Evolutionary conservation across 2,329 filamentous ascomycete genomes (phyloP), one percentile per base, ranked within the genome.

Genomic region (Xylariaceae sp.): DNA sequence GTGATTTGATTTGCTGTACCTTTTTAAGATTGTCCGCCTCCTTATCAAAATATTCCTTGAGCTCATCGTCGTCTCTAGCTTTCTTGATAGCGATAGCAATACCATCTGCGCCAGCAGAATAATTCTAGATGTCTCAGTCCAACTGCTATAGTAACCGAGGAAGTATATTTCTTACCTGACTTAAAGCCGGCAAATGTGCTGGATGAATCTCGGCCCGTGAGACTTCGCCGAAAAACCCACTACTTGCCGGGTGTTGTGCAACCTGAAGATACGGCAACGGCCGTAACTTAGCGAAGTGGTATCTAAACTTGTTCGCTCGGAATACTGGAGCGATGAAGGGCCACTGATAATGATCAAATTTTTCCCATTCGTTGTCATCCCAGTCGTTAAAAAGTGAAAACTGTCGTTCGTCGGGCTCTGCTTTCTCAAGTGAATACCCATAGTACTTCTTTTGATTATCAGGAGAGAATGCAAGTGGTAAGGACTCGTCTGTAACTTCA

Each of bases 71-170:
- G 26, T 42, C 36, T 20, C 21, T 41, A 16, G 46, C 46, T 13
- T 10, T 49, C 27, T 49, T 49, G 13, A 49, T 35, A 27, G 46
- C 46, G 10, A 49, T 29, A 35, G 36, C 4, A 20, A 49, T 37
- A 6, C 36, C 35, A 2, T 35, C 16, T 26, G 16, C 6, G 21
- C 11, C 16, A 18, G 15, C 8, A 13, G n/a, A n/a, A n/a, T n/a
- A n/a, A n/a, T n/a, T n/a, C n/a, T n/a, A n/a, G n/a, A n/a, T n/a
- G n/a, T n/a, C n/a, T n/a, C n/a, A n/a, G n/a, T n/a, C n/a, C n/a
- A n/a, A n/a, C n/a, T n/a, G n/a, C 44, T 48, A 32, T 24, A 23
- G 36, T 40, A 11, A 40, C n/a, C 23, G 6, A 32, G 23, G 6
- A 11, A 32, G 18, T 11, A 2, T 16, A 13, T 8, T 27, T 18